Evolutionary conservation across 306 rosid genomes (phyloP), one percentile per base, ranked within the genome.

Genomic region (Senna siamea): DNA sequence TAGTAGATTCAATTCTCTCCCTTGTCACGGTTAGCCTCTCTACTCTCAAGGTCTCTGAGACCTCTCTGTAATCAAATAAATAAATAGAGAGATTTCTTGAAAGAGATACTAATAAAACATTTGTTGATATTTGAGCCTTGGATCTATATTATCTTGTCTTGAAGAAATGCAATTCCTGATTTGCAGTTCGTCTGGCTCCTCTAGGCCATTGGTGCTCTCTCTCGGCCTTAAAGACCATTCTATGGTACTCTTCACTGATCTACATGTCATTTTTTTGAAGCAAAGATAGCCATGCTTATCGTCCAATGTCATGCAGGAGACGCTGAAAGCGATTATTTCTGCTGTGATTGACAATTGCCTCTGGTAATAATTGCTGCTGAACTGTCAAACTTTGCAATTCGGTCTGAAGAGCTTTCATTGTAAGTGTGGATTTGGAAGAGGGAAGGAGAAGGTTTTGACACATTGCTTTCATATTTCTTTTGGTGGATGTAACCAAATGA

Each of bases 201-300:
- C 93, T 35, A 86, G 14, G 79, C 83, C 90, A 2, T 83, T 94
- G 73, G 79, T 94, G 80, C 87, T 94, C 58, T 89, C 97, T 68
- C 98, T 94, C 70, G 96, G 98, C 74, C 96, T 94, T 56, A 91
- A 84, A 88, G 97, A 94, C 79, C 94, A 94, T 84, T 87, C 97
- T 26, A 72, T 34, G 90, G 97, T 88, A 85, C 35, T 15, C 34
- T 58, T 34, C 65, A 32, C 41, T 57, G 1, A 19, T 66, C 54
- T 73, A 2, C 26, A 51, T 17, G 14, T 69, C 7, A 62, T 22
- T 48, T 55, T 55, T 20, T 23, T 26, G 9, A 0, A 41, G 13
- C 11, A 20, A 56, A 12, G 19, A 51, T 18, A 23, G 51, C 71
- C 19, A 34, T 18, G 5, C 71, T 72, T 70, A 70, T 35, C 5